phyloP scores from a whole-genome alignment of 371 early-diverging fungal genomes.

The Mucor irregularis region DNA sequence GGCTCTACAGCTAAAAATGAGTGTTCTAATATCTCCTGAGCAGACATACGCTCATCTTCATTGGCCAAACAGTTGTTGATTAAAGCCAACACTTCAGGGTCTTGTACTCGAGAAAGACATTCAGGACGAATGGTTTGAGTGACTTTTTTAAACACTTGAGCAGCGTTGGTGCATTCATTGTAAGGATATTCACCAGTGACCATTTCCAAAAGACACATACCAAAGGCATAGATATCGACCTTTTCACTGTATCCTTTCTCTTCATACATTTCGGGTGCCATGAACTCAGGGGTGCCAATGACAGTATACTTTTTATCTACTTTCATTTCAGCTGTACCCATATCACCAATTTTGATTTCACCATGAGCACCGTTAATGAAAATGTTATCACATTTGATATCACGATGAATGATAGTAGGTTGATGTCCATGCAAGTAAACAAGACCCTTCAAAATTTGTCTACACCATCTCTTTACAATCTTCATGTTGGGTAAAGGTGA shows the following conservation, averaged over 20 bases:
- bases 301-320: slow-evolving; percentile 60
- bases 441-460: slow-evolving; percentile 77
- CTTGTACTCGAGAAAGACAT: slow-evolving; percentile 67
- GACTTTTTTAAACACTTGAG: slow-evolving; percentile 86
- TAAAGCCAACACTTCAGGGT: slow-evolving; percentile 71
- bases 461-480: slow-evolving; percentile 73
- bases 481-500: slow-evolving; percentile 72
- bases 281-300: slow-evolving; percentile 86
- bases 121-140: slow-evolving; percentile 62
- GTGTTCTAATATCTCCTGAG: slow-evolving; percentile 81
- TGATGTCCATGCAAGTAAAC: slow-evolving; percentile 72
- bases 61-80: slow-evolving; percentile 75
- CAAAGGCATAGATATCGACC: slow-evolving; percentile 93
- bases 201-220: slow-evolving; percentile 91
- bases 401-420: slow-evolving; percentile 83
- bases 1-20: slow-evolving; percentile 77
- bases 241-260: slow-evolving; percentile 86
- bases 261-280: slow-evolving; percentile 93
- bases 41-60: slow-evolving; percentile 66
- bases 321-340: slow-evolving; percentile 79
- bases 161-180: slow-evolving; percentile 83
- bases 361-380: slow-evolving; percentile 82
- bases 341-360: slow-evolving; percentile 82
- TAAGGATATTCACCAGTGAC: slow-evolving; percentile 90
- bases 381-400: slow-evolving; percentile 76